Evolutionary conservation across 495 filamentous ascomycete genomes (phyloP).

Genomic region (Daldinia vernicosa): DNA sequence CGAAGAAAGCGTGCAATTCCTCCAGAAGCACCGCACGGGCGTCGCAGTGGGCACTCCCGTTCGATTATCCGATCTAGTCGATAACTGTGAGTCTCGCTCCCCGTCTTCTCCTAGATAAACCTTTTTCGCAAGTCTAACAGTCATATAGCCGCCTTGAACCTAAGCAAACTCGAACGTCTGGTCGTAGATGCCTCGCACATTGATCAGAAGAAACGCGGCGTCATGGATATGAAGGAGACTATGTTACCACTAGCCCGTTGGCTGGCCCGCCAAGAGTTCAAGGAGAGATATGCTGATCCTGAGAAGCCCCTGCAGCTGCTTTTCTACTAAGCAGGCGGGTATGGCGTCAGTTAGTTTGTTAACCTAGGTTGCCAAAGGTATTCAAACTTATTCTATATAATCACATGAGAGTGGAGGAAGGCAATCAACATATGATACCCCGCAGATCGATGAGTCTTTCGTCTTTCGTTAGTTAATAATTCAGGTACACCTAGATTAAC

Average conservation of each 20-base stretch:
- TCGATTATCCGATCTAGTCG: slow-evolving; percentile 80
- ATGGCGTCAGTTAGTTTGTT: neutral
- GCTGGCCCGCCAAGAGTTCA: slow-evolving; percentile 72
- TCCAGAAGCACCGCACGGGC: slow-evolving; percentile 73
- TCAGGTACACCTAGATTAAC: neutral
- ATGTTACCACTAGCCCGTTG: slow-evolving; percentile 76
- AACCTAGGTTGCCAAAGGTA: neutral
- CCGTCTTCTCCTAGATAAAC: neutral
- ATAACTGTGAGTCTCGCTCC: slow-evolving; percentile 66
- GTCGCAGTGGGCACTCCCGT: slow-evolving; percentile 91
- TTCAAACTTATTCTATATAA: neutral
- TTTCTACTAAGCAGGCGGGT: slow-evolving; percentile 57
- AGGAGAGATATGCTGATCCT: slow-evolving; percentile 68
- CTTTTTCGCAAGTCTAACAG: slow-evolving; percentile 26
- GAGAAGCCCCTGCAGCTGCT: slow-evolving; percentile 64
- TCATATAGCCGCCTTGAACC: slow-evolving; percentile 68
- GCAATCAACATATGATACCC: slow-evolving; percentile 31
- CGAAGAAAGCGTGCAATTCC: slow-evolving; percentile 80
- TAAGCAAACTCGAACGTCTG: slow-evolving; percentile 75
- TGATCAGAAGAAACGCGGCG: slow-evolving; percentile 88
- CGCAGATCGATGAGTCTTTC: slow-evolving; percentile 7
- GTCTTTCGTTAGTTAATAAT: neutral
- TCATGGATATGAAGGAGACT: slow-evolving; percentile 93
- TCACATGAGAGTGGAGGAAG: neutral
- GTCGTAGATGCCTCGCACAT: slow-evolving; percentile 90